These are phyloP conservation scores for Neocucurbitaria cava DNA, from an alignment of 2,329 filamentous ascomycete species.

Conservation along the genomic window DNA sequence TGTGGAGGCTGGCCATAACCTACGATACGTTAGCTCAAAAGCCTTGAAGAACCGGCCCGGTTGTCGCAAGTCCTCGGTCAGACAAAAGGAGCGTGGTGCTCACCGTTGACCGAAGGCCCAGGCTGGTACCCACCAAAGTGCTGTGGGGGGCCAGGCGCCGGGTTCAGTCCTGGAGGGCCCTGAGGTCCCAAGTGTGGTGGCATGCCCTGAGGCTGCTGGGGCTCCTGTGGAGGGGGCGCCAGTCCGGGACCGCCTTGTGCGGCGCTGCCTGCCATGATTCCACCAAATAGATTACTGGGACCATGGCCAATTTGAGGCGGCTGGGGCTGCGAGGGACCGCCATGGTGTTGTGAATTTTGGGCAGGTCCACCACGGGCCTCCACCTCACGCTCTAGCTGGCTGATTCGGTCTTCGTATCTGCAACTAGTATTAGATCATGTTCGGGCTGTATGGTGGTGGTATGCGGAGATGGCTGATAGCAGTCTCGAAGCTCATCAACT, in stretches of 20 bases:
- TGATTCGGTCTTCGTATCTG: constrained; percentile 94
- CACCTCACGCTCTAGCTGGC: constrained; percentile 84
- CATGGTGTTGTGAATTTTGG: constrained; percentile 76
- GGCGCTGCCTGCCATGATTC: constrained; percentile 89
- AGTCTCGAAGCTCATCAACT: too few species aligned
- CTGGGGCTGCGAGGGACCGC: constrained; percentile 81
- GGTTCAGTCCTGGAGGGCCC: constrained; percentile 71
- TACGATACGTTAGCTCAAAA: constrained; percentile 32
- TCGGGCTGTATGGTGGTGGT: not conserved
- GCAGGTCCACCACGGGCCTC: constrained; percentile 72
- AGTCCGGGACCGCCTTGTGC: constrained; percentile 85
- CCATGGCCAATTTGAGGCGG: constrained; percentile 88
- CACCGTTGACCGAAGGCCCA: constrained; percentile 68
- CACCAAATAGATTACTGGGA: constrained; percentile 87
- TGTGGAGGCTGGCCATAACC: constrained; percentile 86
- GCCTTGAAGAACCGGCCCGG: not conserved
- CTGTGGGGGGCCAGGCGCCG: constrained; percentile 65
- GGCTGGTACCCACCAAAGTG: constrained; percentile 76
- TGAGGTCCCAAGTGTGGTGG: constrained; percentile 72
- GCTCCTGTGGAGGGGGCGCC: constrained; percentile 70
- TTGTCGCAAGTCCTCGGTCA: not conserved
- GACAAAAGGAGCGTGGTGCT: constrained; percentile 34
- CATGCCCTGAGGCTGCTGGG: constrained; percentile 64
- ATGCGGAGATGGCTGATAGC: not conserved
- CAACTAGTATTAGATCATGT: constrained; percentile 13